Evolutionary conservation across 441 rosid genomes (phyloP), one percentile per base, ranked within the genome.

Genomic region (Gossypium trilobum): DNA sequence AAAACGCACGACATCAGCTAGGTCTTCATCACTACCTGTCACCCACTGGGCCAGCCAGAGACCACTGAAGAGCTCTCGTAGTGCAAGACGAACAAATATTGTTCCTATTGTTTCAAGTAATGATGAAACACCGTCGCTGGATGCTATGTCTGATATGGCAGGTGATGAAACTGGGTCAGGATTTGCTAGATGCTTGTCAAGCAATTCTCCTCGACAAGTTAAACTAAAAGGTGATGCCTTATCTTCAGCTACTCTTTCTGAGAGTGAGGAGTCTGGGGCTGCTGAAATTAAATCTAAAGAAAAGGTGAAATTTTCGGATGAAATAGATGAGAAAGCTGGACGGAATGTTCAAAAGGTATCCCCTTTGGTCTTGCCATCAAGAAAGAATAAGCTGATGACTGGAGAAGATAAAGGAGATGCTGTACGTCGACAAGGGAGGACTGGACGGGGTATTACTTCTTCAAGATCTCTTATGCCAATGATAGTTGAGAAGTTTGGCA

Each of bases 21-120:
- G 81, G 76, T 89, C 98, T 75, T 87, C 99, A 72, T 90, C 98
- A 74, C 97, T 96, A 72, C 93, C 98, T 62, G 91, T 91, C 78
- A 89, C 91, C 61, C 87, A 88, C 71, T 95, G 97, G 98, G 87
- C 96, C 17, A 79, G 94, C 78, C 99, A 92, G 78, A 87, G 99
- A 82, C 96, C 92, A 65, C 97, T 84, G 76, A 95, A 95, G 84
- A 91, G 82, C 74, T 89, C 94, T 27, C 94, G 98, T 68, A 78
- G 90, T 71, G 97, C 97, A 73, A 90, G 98, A 86, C 91, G 99
- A 79, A 88, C 95, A 57, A 91, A 90, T 81, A 82, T 90, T 71
- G 77, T 85, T 76, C 97, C 98, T 42, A 79, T 87, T 72, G 83
- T 84, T 86, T 78, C 93, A 11, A 90, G 84, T 80, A 88, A 85